Evolutionary conservation across 192 early-diverging fungal genomes (phyloP), one percentile per base, ranked within the genome.

Genomic region (Glomus cerebriforme): DNA sequence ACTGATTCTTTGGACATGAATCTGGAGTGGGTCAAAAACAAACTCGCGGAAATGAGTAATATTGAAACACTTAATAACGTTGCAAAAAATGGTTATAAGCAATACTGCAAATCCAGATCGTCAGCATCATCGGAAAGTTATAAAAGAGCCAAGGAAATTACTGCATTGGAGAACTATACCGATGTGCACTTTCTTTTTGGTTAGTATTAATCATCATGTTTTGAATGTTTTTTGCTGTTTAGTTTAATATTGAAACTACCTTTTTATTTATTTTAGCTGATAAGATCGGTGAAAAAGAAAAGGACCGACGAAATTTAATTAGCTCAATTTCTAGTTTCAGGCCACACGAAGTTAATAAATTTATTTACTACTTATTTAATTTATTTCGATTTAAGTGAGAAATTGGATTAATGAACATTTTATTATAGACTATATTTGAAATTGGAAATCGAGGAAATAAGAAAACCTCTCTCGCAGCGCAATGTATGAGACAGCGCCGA

Each of bases 401-500:
- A 8, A 37, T 22, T 22, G 15, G 31, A 37, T 74, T 45, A 32
- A 39, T 17, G n/a, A 5, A 47, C 12, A 35, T 83, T 79, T 81
- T 45, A 7, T 59, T 54, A 64, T 58, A 88, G 86, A 98, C 98
- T 6, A 92, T 99, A 35, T 99, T 99, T 82, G 98, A 99, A 80
- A 88, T 96, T 43, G 95, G 95, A 31, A 92, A 89, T 67, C 89
- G 95, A 74, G 98, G 98, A 35, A 81, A 84, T 72, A 96, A 92
- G 81, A 87, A 94, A 37, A 71, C 92, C 9, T 91, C 92, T 6
- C 2, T 7, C 3, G 87, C 89, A 0, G 88, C 91, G 27, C 78
- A 87, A 34, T 80, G 93, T 24, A 96, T 97, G 92, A 86, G 87
- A 59, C 87, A 84, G 72, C 87, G 90, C 77, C 83, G 87, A 80